Conservation (phyloP, 2,329 filamentous ascomycete species). For the Pyrenophora graminea region DNA sequence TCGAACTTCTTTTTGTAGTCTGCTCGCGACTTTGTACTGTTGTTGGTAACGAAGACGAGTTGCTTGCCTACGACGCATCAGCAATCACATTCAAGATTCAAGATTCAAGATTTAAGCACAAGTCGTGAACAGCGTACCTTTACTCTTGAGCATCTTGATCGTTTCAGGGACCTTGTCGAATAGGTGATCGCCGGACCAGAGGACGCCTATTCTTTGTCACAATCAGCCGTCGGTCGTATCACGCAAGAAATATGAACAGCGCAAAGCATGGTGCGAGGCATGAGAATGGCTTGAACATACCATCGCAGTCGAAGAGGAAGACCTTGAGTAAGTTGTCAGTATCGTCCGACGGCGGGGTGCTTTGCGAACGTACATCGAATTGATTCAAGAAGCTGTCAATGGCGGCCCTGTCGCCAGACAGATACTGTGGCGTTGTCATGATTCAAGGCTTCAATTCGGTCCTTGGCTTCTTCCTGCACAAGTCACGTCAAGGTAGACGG, state of each 20-base stretch:
- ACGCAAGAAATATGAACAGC: background rate
- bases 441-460: background rate
- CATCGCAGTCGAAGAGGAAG: constrained; percentile 97
- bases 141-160: constrained; percentile 76
- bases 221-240: constrained; percentile 34
- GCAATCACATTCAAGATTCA: background rate
- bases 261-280: constrained; percentile 9
- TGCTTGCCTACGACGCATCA: constrained; percentile 69
- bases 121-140: constrained; percentile 59
- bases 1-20: constrained; percentile 94
- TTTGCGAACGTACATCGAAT: constrained; percentile 75
- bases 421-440: constrained; percentile 56
- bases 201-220: constrained; percentile 70
- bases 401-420: constrained; percentile 77
- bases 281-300: constrained; percentile 53
- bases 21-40: constrained; percentile 91
- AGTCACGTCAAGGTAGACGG: constrained; percentile 4
- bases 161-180: constrained; percentile 87
- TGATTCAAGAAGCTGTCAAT: constrained; percentile 83
- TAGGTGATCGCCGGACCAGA: constrained; percentile 93
- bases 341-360: background rate
- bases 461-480: background rate
- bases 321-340: constrained; percentile 59
- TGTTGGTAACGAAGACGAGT: constrained; percentile 96
- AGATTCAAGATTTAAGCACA: too few relatives aligned